These are phyloP conservation scores for Amylostereum areolatum DNA, from an alignment of 1,284 basidiomycete species.

Conservation along the genomic window DNA sequence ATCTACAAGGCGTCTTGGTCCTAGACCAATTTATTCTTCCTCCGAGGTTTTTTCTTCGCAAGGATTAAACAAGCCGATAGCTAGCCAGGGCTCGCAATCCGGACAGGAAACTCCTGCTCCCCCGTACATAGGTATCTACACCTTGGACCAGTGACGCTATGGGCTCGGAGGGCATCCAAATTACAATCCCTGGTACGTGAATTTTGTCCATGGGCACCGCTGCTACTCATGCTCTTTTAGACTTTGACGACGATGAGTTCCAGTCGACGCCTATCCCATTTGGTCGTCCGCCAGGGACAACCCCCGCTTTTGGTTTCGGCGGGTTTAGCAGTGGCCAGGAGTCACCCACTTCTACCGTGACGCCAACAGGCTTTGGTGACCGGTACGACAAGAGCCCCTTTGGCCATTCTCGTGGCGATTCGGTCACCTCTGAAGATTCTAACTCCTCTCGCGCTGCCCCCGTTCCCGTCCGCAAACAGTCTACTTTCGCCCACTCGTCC, in stretches of 20 bases:
- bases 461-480: conserved; percentile 30
- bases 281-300: conserved; percentile 38
- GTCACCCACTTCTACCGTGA: conserved; percentile 57
- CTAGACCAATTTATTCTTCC: no score
- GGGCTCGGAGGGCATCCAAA: conserved; percentile 62
- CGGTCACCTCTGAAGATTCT: conserved; percentile 61
- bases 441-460: conserved; percentile 39
- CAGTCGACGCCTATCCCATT: conserved; percentile 59
- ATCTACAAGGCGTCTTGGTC: no score
- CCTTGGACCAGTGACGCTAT: no score
- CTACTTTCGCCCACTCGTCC: conserved; percentile 58
- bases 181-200: conserved; percentile 70
- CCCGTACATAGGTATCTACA: no score
- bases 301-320: conserved; percentile 33
- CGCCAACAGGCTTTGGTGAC: conserved; percentile 35
- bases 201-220: conserved; percentile 2
- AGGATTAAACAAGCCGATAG: no score
- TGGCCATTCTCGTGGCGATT: conserved; percentile 73
- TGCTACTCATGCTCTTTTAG: conserved; percentile 25
- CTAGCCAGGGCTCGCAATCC: no score
- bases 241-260: conserved; percentile 70
- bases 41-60: no score
- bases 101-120: no score
- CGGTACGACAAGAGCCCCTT: conserved; percentile 57
- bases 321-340: conserved; percentile 44